Evolutionary conservation across 352 stramenopile genomes (phyloP), one percentile per base, ranked within the genome.

Genomic region (Bremia lactucae): DNA sequence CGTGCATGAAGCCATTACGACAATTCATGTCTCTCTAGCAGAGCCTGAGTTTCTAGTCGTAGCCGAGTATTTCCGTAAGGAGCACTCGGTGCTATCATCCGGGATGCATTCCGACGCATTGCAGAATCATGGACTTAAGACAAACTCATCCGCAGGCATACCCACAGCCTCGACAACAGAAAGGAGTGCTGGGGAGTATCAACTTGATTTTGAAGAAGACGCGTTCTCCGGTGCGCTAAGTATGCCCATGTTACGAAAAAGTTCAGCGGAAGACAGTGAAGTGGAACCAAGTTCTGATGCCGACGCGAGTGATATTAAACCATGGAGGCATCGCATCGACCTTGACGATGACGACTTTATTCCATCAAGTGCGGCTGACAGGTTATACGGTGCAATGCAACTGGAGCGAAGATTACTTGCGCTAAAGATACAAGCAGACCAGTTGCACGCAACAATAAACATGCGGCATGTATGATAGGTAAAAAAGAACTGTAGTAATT

Each of bases 1-100:
- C 29, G 51, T 75, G 9, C 48, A 35, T 11, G 53, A 72, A 5
- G 60, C 57, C 4, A 44, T 55, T 13, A 58, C 36, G 13, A 66
- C 59, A 39, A 55, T 50, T 21, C 44, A 46, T 9, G 46, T 61
- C 1, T 29, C 42, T 22, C 55, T 55, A 38, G 36, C 21, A 5
- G 55, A 61, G 3, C 31, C 51, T 10, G 55, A 62, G 18, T 69
- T 42, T 37, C 10, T 26, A 13, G 16, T 69, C 2, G 45, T 68
- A 13, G 56, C 56, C 0, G 46, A 65, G 13, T 52, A 43, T n/a
- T 65, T 52, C 22, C 49, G 29, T 0, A 43, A 23, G 11, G 26
- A 40, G 9, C 19, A 19, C n/a, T 49, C 46, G 13, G 14, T 28
- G 13, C 6, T 6, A 18, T 25, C 29, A 1, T 9, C 20, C 4